phyloP scores from a whole-genome alignment of 805 yeast genomes.

The Candida khao-thaluensis region DNA sequence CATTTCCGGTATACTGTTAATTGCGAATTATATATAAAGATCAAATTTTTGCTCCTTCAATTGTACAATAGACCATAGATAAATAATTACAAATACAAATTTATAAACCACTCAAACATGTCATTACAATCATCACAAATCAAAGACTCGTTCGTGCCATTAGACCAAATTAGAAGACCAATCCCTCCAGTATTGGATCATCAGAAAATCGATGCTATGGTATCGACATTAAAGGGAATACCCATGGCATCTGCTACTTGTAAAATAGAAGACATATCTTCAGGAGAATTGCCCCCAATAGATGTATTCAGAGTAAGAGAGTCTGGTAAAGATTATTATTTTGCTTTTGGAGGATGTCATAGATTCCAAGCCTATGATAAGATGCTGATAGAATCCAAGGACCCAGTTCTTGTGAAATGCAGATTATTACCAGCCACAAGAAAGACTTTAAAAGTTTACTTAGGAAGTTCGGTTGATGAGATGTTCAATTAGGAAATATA shows the following conservation, averaged over 20 bases:
- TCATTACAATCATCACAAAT: constrained; percentile 66
- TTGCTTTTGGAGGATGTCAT: constrained; percentile 91
- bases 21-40: too few species aligned
- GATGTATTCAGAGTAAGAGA: constrained; percentile 73
- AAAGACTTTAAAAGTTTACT: constrained; percentile 61
- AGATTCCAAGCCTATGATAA: constrained; percentile 83
- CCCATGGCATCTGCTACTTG: constrained; percentile 69
- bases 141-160: constrained; percentile 59
- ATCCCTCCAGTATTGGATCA: constrained; percentile 81
- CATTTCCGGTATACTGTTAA: too few species aligned
- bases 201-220: constrained; percentile 77
- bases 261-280: constrained; percentile 41
- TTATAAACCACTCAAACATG: constrained; percentile 43
- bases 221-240: constrained; percentile 59
- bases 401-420: constrained; percentile 55
- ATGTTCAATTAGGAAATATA: constrained; percentile 29
- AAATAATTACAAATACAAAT: too few species aligned
- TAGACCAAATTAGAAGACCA: constrained; percentile 70
- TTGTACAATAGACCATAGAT: too few species aligned
- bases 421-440: constrained; percentile 75
- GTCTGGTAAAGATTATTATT: constrained; percentile 59
- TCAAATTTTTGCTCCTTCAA: too few species aligned
- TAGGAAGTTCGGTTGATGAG: constrained; percentile 65
- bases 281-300: constrained; percentile 78
- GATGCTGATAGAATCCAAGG: constrained; percentile 35